Evolutionary conservation across 192 early-diverging fungal species (phyloP), one percentile per base, ranked within the genome.

Genomic region (Coemansia sp.): DNA sequence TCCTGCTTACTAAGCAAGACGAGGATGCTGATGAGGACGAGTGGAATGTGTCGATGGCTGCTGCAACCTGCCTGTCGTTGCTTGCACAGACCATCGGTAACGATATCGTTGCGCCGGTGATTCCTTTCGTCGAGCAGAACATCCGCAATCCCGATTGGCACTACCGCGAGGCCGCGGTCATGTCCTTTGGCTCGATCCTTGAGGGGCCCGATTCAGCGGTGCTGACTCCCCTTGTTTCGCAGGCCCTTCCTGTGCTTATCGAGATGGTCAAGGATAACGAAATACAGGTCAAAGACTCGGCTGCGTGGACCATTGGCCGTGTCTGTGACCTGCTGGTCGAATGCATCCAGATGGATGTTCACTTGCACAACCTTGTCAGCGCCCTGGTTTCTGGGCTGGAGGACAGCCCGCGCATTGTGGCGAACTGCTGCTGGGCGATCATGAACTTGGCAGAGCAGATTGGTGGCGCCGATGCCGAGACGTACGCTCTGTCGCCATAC

Each of bases 21-120:
- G 96, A 97, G 71, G 95, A 98, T 43, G 95, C 95, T 20, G 98
- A 98, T 67, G 98, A 97, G 63, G 98, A 99, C 73, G 96, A 98
- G 77, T 99, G 96, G 96, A 98, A 93, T 74, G 87, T 94, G 42
- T 88, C 93, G 6, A 99, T 99, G 98, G 95, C 96, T 26, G 93
- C 98, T 25, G 92, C 92, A 23, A 98, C 96, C 9, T 98, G 96
- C 67, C 80, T 99, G 63, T 85, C 93, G 8, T 83, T 95, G 55
- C 86, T 96, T 39, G 92, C 96, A 10, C 90, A 87, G 67, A 90
- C 88, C 39, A 88, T 95, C n/a, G 86, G 85, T 45, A 87, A 94
- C 67, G 72, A 75, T 13, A 92, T 97, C 63, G 92, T 99, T 51
- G 67, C 75, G 10, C 89, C 87, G 4, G 90, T 98, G 20, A 87